Conservation (phyloP, 1,284 basidiomycete genomes). For the Wolfiporia cocos region DNA sequence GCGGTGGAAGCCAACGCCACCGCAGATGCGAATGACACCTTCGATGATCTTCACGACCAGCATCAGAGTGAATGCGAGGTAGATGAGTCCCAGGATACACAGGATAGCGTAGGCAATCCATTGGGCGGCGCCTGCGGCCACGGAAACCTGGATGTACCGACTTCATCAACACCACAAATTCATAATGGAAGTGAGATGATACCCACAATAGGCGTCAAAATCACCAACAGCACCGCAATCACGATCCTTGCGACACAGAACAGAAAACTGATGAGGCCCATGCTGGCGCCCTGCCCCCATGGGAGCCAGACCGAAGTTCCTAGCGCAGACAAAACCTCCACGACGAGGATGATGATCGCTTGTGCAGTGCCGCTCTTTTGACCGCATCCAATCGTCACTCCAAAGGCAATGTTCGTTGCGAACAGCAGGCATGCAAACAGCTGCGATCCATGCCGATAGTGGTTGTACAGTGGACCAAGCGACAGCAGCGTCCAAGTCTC, state of each 20-base stretch:
- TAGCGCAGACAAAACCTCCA: conserved; percentile 78
- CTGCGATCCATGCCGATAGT: conserved; percentile 89
- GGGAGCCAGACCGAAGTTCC: conserved; percentile 91
- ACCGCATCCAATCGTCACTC: conserved; percentile 82
- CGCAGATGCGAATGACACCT: conserved; percentile 73
- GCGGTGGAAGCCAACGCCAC: conserved; percentile 80
- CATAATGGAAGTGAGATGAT: conserved; percentile 2
- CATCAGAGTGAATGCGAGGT: conserved; percentile 77
- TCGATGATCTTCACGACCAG: conserved; percentile 83
- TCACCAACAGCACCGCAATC: conserved; percentile 83
- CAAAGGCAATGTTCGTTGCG: conserved; percentile 76
- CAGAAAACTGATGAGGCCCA: conserved; percentile 91
- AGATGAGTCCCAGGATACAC: conserved; percentile 81
- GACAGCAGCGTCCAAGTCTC: conserved; percentile 89
- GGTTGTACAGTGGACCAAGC: conserved; percentile 93
- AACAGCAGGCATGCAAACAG: conserved; percentile 83
- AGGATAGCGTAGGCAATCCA: conserved; percentile 95
- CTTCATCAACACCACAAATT: conserved; percentile 3
- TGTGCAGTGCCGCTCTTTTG: conserved; percentile 89
- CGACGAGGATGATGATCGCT: conserved; percentile 81
- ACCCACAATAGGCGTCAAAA: conserved; percentile 83
- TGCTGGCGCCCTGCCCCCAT: conserved; percentile 94
- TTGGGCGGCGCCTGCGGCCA: conserved; percentile 69
- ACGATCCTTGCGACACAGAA: conserved; percentile 88
- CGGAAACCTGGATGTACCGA: conserved; percentile 54